Evolutionary conservation across 305 asterid species (phyloP), one percentile per base, ranked within the genome.

Genomic region (Ajuga reptans): DNA sequence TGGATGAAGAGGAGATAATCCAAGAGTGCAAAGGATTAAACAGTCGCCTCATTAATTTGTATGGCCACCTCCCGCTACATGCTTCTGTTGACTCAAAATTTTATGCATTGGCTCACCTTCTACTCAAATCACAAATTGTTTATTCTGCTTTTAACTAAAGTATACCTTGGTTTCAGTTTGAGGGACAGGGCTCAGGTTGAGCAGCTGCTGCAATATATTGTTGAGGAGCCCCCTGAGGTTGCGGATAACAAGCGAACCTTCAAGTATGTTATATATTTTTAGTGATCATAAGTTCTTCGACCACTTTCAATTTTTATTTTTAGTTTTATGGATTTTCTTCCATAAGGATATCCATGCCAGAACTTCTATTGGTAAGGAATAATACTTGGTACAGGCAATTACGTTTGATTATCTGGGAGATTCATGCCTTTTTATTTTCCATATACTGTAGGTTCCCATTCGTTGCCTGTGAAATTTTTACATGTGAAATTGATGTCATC

Each of bases 1-100:
- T 93, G 85, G 98, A 93, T 75, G 98, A 90, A 82, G 98, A 93
- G 66, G 98, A 93, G 82, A 90, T 90, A 76, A 90, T 90, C 78
- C 97, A 93, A 89, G 98, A 93, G 75, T 93, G 99, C 92, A 93
- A 90, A 87, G 91, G 96, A 53, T 75, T 91, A 70, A 93, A 93
- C 85, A 84, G 90, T 41, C 97, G 97, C 74, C 98, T 93, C 69
- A 89, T 93, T 69, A 93, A 93, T 80, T 93, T 90, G 98, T 92
- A 90, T 62, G 72, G 34, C 51, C 34, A 57, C 47, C 71, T 33
- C 34, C 24, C 29, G 51, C 45, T 68, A 6, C 68, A 9, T 52
- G 64, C 50, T 27, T 69, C 14, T 61, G 18, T 72, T 76, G 39
- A 11, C 46, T 27, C 12, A 57, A n/a, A 71, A 58, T 51, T 6